A percentile compares a stretch with the other conserved stretches of the same genome.
These are phyloP conservation scores for Chrysanthemum lavandulifolium DNA, from an alignment of 129 eudicot species.

Conservation along the genomic window DNA sequence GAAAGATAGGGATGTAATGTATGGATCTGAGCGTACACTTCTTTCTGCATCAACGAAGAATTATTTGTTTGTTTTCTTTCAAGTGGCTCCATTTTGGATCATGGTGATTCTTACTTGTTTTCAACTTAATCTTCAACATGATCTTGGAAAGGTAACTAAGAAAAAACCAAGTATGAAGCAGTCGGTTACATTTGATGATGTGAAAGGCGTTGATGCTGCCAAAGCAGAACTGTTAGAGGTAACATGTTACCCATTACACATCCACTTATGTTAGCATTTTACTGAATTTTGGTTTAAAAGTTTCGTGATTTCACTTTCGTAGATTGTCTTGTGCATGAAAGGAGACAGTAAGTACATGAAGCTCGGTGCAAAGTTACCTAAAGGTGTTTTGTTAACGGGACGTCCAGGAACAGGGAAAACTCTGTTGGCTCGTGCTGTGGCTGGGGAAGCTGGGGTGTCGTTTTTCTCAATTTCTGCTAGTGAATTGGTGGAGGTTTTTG, in stretches of 20 bases:
- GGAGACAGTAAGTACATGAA: conserved; percentile 38
- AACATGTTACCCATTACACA: neutral
- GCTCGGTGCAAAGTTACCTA: conserved; percentile 39
- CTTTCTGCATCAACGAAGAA: conserved; percentile 30
- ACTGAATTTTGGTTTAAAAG: neutral
- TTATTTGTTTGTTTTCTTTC: conserved; percentile 34
- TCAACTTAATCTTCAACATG: conserved; percentile 36
- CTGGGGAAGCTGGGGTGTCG: conserved; percentile 45
- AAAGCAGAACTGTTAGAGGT: conserved; percentile 42
- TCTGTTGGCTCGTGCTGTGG: conserved; percentile 41
- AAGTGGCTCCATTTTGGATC: conserved; percentile 41
- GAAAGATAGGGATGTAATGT: conserved; percentile 29
- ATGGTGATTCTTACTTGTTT: conserved; percentile 39
- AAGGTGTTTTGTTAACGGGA: conserved; percentile 39
- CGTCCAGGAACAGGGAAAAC: conserved; percentile 50
- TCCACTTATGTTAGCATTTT: neutral
- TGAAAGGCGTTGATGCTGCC: conserved; percentile 44
- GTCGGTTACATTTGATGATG: conserved; percentile 39
- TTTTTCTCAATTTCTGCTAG: conserved; percentile 44
- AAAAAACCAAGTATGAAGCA: conserved; percentile 38
- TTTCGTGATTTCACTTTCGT: conserved; percentile 2
- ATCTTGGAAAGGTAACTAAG: conserved; percentile 34
- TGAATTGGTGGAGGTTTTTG: conserved; percentile 47
- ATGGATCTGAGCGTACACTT: conserved; percentile 38
- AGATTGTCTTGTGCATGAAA: conserved; percentile 42